Evolutionary conservation across 2,329 filamentous ascomycete species (phyloP), one percentile per base, ranked within the genome.

Genomic region (Exophiala aquamarina): DNA sequence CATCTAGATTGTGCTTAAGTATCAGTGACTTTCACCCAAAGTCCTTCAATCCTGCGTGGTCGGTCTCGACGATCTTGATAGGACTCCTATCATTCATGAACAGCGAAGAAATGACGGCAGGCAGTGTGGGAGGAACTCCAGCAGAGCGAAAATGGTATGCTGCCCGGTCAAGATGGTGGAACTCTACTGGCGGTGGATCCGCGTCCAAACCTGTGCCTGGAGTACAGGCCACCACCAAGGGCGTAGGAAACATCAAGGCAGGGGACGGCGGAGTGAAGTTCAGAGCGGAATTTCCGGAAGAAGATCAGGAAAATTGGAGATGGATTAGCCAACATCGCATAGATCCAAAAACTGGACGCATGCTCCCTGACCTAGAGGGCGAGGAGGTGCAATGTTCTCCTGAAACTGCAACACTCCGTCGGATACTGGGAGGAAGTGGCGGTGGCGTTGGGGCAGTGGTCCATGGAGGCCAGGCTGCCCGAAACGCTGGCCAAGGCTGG

Each of bases 21-120:
- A 98, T 98, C 62, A 92, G 86, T 61, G 93, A 98, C 66, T 98
- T 97, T 71, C 93, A 98, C 66, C 93, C 93, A 3, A 95, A 95
- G 68, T 92, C 87, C 20, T 98, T 97, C 76, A 98, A 98, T 66
- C 93, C 93, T 2, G 91, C 93, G 1, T 98, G 93, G 93, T 92
- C 95, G 64, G 93, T 98, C 6, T 92, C 87, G 44, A 98, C 93
- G 1, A 98, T 98, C 56, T 75, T 98, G 13, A 94, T 95, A 45
- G 93, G 93, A 8, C 79, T 98, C 20, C 75, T 97, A 54, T 94
- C 87, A 31, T 98, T 98, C 70, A 98, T 98, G 93, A 97, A 92
- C 2, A 89, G 88, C 57, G 92, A 98, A 64, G 93, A 98, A 73
- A 96, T 97, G 87, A 98, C 93, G 0, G 97, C 93, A 0, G 93